Conservation (phyloP, 2,329 filamentous ascomycete genomes). For the Aspergillus ibericus region DNA sequence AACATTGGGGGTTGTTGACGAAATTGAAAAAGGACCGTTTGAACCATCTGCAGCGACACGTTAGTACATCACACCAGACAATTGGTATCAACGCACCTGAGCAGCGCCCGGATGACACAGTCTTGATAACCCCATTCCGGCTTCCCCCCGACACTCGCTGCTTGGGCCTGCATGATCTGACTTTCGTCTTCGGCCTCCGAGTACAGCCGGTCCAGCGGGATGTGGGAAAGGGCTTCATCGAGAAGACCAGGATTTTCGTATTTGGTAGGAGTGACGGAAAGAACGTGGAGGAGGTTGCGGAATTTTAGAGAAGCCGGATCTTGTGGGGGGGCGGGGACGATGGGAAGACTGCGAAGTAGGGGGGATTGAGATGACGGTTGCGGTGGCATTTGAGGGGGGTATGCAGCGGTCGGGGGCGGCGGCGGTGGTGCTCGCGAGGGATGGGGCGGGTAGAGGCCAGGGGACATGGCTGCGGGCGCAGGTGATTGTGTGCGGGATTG, state of each 20-base stretch:
- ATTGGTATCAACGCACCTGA: constrained; percentile 61
- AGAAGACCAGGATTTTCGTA: constrained; percentile 95
- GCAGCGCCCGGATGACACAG: constrained; percentile 83
- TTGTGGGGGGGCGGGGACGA: constrained; percentile 72
- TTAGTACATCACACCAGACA: constrained; percentile 8
- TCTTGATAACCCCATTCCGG: constrained; percentile 97
- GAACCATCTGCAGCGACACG: constrained; percentile 71
- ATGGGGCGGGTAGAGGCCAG: constrained; percentile 25
- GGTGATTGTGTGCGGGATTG: constrained; percentile 61
- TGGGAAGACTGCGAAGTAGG: constrained; percentile 59
- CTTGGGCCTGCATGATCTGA: constrained; percentile 82
- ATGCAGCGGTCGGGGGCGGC: constrained; percentile 32
- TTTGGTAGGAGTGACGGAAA: constrained; percentile 85
- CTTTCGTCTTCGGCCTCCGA: constrained; percentile 90
- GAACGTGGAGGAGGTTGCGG: constrained; percentile 75
- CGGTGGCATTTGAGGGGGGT: constrained; percentile 20
- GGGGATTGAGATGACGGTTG: constrained; percentile 35
- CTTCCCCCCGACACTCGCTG: constrained; percentile 80
- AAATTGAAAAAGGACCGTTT: constrained; percentile 92
- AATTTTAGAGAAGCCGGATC: constrained; percentile 73
- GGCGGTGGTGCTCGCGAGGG: constrained; percentile 40
- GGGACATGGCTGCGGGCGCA: constrained; percentile 32
- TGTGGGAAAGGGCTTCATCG: constrained; percentile 83
- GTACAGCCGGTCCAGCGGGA: constrained; percentile 89
- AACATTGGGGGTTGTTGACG: constrained; percentile 92